phyloP scores from a whole-genome alignment of 495 filamentous ascomycete species.

The Penicillium crystallinum region DNA sequence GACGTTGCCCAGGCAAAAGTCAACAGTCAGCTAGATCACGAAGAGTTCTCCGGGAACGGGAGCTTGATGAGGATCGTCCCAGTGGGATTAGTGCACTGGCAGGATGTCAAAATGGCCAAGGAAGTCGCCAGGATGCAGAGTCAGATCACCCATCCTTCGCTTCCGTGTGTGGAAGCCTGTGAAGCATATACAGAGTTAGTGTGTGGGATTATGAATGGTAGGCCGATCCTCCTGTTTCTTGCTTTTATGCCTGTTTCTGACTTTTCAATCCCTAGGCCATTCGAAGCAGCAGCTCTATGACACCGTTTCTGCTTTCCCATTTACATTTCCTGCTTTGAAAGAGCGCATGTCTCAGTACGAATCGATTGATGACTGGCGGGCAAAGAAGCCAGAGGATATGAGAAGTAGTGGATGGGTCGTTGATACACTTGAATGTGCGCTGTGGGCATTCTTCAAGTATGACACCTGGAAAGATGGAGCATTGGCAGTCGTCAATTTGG shows the following conservation, averaged over 20 bases:
- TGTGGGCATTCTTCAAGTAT: slow-evolving; percentile 45
- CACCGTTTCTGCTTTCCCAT: slow-evolving; percentile 11
- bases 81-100: slow-evolving; percentile 29
- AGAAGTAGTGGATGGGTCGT: slow-evolving; percentile 42
- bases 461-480: slow-evolving; percentile 37
- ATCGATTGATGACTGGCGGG: slow-evolving; percentile 15
- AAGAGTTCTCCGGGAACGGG: slow-evolving; percentile 37
- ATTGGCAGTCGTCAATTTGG: slow-evolving; percentile 41
- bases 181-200: slow-evolving; percentile 33
- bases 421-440: slow-evolving; percentile 39
- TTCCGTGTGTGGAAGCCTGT: slow-evolving; percentile 38
- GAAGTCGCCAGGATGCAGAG: slow-evolving; percentile 25
- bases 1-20: slow-evolving; percentile 7
- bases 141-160: slow-evolving; percentile 36
- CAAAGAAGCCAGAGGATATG: slow-evolving; percentile 17
- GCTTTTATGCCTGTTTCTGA: background rate
- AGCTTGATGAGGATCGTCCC: slow-evolving; percentile 44
- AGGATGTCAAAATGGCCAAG: slow-evolving; percentile 15
- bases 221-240: background rate
- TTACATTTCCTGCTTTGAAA: slow-evolving; percentile 18
- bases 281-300: slow-evolving; percentile 17
- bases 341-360: slow-evolving; percentile 17
- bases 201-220: slow-evolving; percentile 20
- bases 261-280: slow-evolving; percentile 13
- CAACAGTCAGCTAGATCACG: slow-evolving; percentile 5